Percentiles rank a stretch among this genome's conserved stretches.
These are phyloP conservation scores for Porcisia hertigi DNA, from an alignment of 208 protist species.

Conservation along the genomic window DNA sequence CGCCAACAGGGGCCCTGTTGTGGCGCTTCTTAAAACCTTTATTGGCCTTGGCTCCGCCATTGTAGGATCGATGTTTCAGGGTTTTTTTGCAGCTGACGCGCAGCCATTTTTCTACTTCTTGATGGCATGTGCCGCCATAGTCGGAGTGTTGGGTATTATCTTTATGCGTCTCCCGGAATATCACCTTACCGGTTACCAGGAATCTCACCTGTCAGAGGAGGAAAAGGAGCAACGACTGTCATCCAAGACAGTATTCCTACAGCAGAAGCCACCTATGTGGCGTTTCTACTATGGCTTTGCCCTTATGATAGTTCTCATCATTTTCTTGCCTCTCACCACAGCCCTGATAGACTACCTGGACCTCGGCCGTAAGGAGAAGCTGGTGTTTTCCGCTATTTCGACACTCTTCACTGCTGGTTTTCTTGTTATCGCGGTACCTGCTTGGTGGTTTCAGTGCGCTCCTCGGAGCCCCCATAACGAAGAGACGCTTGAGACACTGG, in stretches of 20 bases:
- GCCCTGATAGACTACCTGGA: conserved; percentile 49
- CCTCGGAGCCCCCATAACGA: not conserved
- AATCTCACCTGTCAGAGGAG: conserved; percentile 31
- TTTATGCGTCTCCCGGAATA: conserved; percentile 63
- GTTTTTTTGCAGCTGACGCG: conserved; percentile 40
- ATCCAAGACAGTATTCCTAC: conserved; percentile 37
- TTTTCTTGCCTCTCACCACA: conserved; percentile 56
- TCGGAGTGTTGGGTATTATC: conserved; percentile 33
- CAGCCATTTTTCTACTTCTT: conserved; percentile 64
- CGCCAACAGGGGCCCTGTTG: conserved; percentile 37
- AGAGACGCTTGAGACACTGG: not conserved
- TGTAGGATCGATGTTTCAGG: conserved; percentile 47
- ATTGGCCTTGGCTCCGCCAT: conserved; percentile 65
- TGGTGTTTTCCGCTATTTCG: conserved; percentile 39
- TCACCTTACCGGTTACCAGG: conserved; percentile 56
- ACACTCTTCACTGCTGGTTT: conserved; percentile 33
- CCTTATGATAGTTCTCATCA: conserved; percentile 51
- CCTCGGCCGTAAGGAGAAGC: not conserved
- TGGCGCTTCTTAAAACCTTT: conserved; percentile 66
- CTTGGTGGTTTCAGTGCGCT: not conserved
- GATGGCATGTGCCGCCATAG: conserved; percentile 33
- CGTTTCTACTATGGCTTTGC: conserved; percentile 63
- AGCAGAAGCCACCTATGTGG: conserved; percentile 57
- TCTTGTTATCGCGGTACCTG: conserved; percentile 29
- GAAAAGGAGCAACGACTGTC: conserved; percentile 29